Conservation (phyloP, 2,329 filamentous ascomycete genomes). For the Albifimbria verrucaria region DNA sequence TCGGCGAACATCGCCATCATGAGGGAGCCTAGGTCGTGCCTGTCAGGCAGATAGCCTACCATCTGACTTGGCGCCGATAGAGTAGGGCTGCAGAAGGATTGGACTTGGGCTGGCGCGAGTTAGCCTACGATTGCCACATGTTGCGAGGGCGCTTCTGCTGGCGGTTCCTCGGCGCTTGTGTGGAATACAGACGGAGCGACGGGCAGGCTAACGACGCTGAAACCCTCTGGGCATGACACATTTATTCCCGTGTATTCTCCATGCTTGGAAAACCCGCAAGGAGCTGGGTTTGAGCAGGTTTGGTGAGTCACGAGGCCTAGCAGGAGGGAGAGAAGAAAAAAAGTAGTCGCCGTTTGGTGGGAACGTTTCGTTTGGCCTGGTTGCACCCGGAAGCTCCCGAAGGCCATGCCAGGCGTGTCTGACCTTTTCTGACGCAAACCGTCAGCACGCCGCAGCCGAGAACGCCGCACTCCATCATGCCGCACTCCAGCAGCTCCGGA, state of each 20-base stretch:
- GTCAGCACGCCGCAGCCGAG: neutral
- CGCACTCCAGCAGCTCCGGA: neutral
- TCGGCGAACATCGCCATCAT: neutral
- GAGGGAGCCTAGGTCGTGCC: too few species aligned
- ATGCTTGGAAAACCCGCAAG: too few species aligned
- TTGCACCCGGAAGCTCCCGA: neutral
- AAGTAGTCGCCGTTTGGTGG: neutral
- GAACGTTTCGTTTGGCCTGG: neutral
- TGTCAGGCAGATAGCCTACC: neutral
- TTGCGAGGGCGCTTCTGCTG: too few species aligned
- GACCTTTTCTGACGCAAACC: neutral
- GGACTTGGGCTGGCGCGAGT: neutral
- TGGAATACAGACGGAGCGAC: too few species aligned
- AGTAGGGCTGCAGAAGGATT: neutral
- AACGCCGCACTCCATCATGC: too few species aligned
- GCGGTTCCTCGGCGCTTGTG: too few species aligned
- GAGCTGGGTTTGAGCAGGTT: too few species aligned
- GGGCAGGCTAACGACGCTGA: too few species aligned
- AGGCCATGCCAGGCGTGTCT: neutral
- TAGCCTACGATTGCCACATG: neutral
- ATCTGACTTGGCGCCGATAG: neutral
- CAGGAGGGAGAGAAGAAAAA: neutral
- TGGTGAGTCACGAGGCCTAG: neutral
- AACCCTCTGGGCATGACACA: too few species aligned
- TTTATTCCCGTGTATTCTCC: too few species aligned